Base-by-base conservation (phyloP, 176 grass and related monocot genomes). In the Coix lacrymajobi region DNA sequence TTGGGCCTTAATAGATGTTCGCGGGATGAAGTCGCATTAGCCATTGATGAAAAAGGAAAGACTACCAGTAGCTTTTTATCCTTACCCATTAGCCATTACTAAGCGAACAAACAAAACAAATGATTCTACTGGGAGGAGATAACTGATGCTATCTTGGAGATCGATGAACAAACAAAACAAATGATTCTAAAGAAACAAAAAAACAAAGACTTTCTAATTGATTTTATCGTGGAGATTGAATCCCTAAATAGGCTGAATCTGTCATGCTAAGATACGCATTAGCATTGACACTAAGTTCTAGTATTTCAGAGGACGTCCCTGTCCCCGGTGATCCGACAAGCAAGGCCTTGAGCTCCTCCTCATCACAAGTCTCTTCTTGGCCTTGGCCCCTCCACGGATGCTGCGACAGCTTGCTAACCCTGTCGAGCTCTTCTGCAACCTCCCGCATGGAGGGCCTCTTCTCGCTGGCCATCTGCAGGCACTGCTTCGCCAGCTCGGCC, bases 391-490 rank as follows among this genome's bases (percentile, higher is more conserved):
- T 51, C 83, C 83, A 94, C 7, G 86, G 86, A 40, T 79, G 77
- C 48, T 56, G 45, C n/a, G 79, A 32, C 46, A 81, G 65, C 66
- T 87, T 91, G 44, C 24, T 72, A 52, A 92, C 20, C 19, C 76
- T 75, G 30, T 89, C 71, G 4, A 94, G 83, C 51, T 66, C 75
- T 60, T 91, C 86, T 0, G 89, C 92, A 13, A 91, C 83, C 48
- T 89, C 84, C 36, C 83, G 62, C 92, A 94, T 94, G 9, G 84
- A 76, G 7, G 89, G 86, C 46, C 92, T 81, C 49, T 84, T 91
- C 12, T 91, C 86, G 19, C 92, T 84, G 0, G 82, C 65, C 48
- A 94, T 86, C 73, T 94, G 87, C 11, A 94, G 30, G 65, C 89
- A 91, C 66, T 78, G 68, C 84, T 71, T 84, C 4, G 89, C 92